These are phyloP conservation scores for Rhodosporidiobolus odoratus DNA, from an alignment of 768 basidiomycete species.

Conservation along the genomic window DNA sequence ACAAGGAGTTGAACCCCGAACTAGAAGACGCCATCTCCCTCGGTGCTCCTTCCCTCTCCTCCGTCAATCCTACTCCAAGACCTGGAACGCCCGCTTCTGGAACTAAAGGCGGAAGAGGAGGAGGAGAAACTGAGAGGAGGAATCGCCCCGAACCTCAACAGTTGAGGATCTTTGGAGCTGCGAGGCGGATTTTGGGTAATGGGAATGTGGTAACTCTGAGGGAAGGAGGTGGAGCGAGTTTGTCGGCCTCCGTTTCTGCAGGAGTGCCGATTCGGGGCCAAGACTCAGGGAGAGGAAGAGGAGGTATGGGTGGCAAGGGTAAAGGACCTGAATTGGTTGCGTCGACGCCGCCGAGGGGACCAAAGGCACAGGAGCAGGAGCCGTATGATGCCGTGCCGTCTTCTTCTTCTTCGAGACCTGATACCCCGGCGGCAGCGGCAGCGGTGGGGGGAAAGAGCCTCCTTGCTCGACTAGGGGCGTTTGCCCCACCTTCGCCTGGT, in stretches of 20 bases:
- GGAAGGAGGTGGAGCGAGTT: constrained; percentile 2
- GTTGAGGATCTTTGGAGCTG: constrained; percentile 36
- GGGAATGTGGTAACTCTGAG: constrained; percentile 15
- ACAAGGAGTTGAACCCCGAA: neutral
- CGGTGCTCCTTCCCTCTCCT: neutral
- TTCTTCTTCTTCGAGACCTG: neutral
- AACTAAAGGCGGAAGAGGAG: neutral
- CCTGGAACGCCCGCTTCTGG: neutral
- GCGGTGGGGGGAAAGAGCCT: neutral
- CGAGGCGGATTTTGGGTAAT: constrained; percentile 16
- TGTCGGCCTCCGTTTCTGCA: neutral
- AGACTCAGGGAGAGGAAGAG: neutral
- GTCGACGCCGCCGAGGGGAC: too few relatives aligned
- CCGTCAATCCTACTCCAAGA: neutral
- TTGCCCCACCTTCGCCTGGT: neutral
- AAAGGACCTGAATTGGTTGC: neutral
- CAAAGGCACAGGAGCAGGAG: constrained; percentile 9
- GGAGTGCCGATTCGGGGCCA: neutral
- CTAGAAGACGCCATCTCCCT: constrained; percentile 25
- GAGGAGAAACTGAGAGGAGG: neutral
- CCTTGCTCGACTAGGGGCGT: constrained; percentile 1
- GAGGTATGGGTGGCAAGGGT: too few relatives aligned
- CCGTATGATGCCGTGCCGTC: constrained; percentile 10
- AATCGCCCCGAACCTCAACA: neutral
- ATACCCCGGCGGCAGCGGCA: neutral